Evolutionary conservation across 441 rosid genomes (phyloP), one percentile per base, ranked within the genome.

Genomic region (Populus tomentosa): DNA sequence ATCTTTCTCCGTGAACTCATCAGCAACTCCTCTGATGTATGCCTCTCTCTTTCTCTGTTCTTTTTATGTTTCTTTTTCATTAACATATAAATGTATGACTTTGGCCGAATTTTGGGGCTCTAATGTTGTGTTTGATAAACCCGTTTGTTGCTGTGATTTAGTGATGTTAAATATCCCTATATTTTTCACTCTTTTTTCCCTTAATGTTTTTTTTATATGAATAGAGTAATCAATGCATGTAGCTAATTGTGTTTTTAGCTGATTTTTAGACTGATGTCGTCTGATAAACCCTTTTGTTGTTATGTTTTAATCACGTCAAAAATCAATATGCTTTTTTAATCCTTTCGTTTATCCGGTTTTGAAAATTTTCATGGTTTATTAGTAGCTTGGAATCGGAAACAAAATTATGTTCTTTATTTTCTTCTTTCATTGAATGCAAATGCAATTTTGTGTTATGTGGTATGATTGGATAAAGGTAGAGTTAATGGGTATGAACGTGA

Each of bases 11-110:
- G 70, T 32, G 70, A 67, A 32, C 42, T 67, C 70, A 67, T 67
- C 70, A 67, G 70, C 70, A 67, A 67, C 10, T 28, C 70, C 10
- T 67, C 70, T 16, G 70, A 67, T 67, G 70, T 67, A 67, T 16
- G 70, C 32, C 21, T 10, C 21, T 32, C 3, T 67, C 40, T 30
- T 10, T 67, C 35, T 11, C 21, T 32, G 1, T 1, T 11, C 18
- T 21, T 5, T 59, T 6, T 33, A 16, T 50, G n/a, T 50, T 50
- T 16, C n/a, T 50, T 50, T 50, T 5, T 4, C 5, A 50, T 4
- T 16, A 14, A 50, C 59, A 7, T 50, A 50, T 50, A 50, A 50
- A 50, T 50, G 59, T 16, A 50, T 16, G 59, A 6, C 21, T 6
- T 53, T 18, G 21, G 61, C n/a, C 6, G 61, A 53, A 53, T 53